phyloP scores from a whole-genome alignment of 768 basidiomycete genomes.

The Phaffia australis region DNA sequence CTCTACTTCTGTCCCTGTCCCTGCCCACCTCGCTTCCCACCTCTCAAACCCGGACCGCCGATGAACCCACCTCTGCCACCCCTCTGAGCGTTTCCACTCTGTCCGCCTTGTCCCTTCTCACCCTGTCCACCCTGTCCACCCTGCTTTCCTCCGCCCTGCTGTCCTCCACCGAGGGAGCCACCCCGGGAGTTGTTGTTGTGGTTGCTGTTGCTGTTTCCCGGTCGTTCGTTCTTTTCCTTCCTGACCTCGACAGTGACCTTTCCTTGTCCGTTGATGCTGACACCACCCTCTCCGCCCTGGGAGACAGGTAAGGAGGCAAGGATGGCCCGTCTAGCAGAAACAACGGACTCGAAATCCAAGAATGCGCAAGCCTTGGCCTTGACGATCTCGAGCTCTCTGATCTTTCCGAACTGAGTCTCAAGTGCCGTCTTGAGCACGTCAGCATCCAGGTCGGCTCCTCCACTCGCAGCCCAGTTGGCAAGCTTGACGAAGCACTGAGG shows the following conservation, averaged over 20 bases:
- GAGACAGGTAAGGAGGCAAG: conserved; percentile 51
- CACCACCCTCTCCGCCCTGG: conserved; percentile 81
- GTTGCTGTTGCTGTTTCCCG: conserved; percentile 5
- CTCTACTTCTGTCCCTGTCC: conserved; percentile 4
- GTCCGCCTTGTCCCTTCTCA: no score
- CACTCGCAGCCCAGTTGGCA: conserved; percentile 37
- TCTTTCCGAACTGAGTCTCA: conserved; percentile 40
- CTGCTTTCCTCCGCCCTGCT: conserved; percentile 8
- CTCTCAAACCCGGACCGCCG: neutral
- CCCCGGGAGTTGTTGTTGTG: neutral
- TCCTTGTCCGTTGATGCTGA: conserved; percentile 60
- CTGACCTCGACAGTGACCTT: conserved; percentile 73
- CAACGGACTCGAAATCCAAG: conserved; percentile 70
- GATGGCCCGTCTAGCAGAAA: conserved; percentile 78
- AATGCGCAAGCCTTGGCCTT: conserved; percentile 84
- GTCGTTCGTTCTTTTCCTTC: conserved; percentile 79
- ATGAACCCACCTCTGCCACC: conserved; percentile 8
- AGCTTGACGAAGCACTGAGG: conserved; percentile 82
- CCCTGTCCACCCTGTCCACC: conserved; percentile 13
- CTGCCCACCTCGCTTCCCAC: neutral
- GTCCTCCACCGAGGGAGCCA: conserved; percentile 6
- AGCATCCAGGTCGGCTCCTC: conserved; percentile 31
- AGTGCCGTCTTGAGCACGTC: conserved; percentile 28
- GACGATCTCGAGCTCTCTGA: conserved; percentile 82
- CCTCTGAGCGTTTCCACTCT: conserved; percentile 1